Percentiles rank a stretch among this genome's conserved stretches.
Evolutionary conservation across 257 asterid species (phyloP).

Genomic region (Solanum paucissectum): DNA sequence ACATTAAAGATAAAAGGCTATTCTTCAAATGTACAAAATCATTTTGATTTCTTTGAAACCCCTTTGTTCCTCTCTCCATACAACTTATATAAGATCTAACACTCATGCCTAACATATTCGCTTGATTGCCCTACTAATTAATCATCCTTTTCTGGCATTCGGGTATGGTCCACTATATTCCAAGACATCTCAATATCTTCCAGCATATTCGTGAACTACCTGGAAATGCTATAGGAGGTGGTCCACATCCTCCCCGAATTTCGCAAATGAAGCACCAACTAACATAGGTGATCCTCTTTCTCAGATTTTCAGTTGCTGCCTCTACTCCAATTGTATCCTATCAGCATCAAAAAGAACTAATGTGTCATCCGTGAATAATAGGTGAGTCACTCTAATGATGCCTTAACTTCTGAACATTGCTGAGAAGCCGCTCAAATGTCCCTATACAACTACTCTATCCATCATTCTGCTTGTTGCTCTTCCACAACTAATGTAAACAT

Average conservation of each 20-base stretch:
- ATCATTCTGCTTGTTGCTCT: not conserved
- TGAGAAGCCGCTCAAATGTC: not conserved
- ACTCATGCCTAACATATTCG: not conserved
- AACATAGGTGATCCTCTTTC: not conserved
- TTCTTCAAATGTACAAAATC: not conserved
- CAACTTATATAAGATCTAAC: not conserved
- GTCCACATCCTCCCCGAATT: not conserved
- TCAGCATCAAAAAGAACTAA: not conserved
- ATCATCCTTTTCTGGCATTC: not conserved
- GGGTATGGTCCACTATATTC: not conserved
- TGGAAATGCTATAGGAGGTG: not conserved
- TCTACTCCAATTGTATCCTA: not conserved
- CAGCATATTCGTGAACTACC: not conserved
- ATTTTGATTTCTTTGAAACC: not conserved
- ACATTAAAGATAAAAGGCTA: not conserved
- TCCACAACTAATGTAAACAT: not conserved
- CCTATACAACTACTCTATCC: not conserved
- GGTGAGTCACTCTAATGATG: not conserved
- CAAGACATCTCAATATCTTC: not conserved
- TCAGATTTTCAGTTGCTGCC: not conserved
- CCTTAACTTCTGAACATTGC: not conserved
- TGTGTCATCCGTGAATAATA: not conserved
- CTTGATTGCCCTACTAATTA: not conserved
- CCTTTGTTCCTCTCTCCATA: not conserved
- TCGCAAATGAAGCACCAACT: not conserved